Base-by-base conservation (phyloP, 2,329 filamentous ascomycete genomes). In the Grosmannia penicillata region DNA sequence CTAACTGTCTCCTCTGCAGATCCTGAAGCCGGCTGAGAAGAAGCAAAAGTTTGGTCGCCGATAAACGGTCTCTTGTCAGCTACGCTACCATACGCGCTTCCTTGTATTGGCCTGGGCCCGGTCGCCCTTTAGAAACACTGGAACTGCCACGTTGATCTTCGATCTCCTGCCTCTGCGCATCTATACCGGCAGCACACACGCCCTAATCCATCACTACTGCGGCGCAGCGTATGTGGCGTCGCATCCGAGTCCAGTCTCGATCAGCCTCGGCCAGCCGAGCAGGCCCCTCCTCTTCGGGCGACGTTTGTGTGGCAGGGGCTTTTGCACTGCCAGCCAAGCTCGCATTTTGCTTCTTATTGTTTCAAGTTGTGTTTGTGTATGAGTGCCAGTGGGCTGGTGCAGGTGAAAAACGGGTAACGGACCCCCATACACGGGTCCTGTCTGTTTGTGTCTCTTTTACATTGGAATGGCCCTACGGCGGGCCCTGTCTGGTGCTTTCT, bases 11-110 rank as follows among this genome's bases (percentile, higher is more conserved):
- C 38, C 7, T 22, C 14, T 22, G 18, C 51, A 93, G 85, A 96
- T 98, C 59, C 73, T 98, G 69, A 98, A 96, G 72, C 91, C 91
- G 56, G 91, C 91, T 63, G 91, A 98, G 76, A 98, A 98, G 80
- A 98, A 98, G 80, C 89, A 95, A 84, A 96, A 96, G 87, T n/a
- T n/a, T n/a, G n/a, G n/a, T n/a, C n/a, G n/a, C n/a, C n/a, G n/a
- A n/a, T n/a, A n/a, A n/a, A n/a, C n/a, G n/a, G n/a, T n/a, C n/a
- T n/a, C n/a, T n/a, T n/a, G n/a, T n/a, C n/a, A n/a, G n/a, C n/a
- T n/a, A n/a, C n/a, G n/a, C n/a, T n/a, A n/a, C n/a, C n/a, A n/a
- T n/a, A n/a, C n/a, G n/a, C n/a, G n/a, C n/a, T n/a, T n/a, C n/a
- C n/a, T n/a, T n/a, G n/a, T n/a, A n/a, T n/a, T n/a, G n/a, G n/a